Percentiles rank a stretch among this genome's conserved stretches.
Conservation (phyloP, 2,329 filamentous ascomycete species). For the Aureobasidium leucospermi region DNA sequence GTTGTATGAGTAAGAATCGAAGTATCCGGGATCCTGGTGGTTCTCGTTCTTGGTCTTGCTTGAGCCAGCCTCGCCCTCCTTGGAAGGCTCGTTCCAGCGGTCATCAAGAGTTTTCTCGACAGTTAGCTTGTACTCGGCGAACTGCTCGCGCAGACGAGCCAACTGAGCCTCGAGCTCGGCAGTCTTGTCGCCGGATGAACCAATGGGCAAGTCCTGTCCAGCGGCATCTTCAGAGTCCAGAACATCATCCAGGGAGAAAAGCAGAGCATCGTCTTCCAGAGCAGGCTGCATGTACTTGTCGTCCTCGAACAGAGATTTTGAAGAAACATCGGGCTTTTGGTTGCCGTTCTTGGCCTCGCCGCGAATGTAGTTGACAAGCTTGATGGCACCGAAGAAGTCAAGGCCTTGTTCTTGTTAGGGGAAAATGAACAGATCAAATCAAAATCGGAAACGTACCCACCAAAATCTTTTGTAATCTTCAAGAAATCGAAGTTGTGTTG, state of each 20-base stretch:
- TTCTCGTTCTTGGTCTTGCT: conserved; percentile 15
- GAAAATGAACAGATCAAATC: background rate
- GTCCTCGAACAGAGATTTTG: conserved; percentile 58
- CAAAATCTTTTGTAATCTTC: conserved; percentile 26
- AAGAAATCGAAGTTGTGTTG: conserved; percentile 36
- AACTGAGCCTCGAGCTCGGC: conserved; percentile 19
- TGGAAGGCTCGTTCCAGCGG: conserved; percentile 19
- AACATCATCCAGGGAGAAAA: conserved; percentile 75
- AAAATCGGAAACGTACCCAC: conserved; percentile 23
- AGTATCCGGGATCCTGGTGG: conserved; percentile 21
- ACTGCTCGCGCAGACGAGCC: conserved; percentile 17
- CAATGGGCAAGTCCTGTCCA: background rate
- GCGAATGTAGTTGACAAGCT: conserved; percentile 44
- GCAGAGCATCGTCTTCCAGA: conserved; percentile 79
- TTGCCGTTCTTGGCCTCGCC: conserved; percentile 32
- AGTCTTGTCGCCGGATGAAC: conserved; percentile 15
- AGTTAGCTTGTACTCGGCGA: conserved; percentile 20
- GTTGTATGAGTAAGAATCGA: conserved; percentile 23
- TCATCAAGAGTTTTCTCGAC: conserved; percentile 22
- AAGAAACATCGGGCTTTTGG: conserved; percentile 49
- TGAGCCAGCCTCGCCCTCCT: conserved; percentile 12
- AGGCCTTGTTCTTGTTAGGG: conserved; percentile 25
- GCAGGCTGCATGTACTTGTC: conserved; percentile 79
- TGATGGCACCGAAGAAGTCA: conserved; percentile 39
- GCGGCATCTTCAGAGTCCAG: conserved; percentile 7